Percentiles rank a stretch among this genome's conserved stretches.
phyloP scores from a whole-genome alignment of 2,329 filamentous ascomycete genomes.

The Botrytis fragariae region DNA sequence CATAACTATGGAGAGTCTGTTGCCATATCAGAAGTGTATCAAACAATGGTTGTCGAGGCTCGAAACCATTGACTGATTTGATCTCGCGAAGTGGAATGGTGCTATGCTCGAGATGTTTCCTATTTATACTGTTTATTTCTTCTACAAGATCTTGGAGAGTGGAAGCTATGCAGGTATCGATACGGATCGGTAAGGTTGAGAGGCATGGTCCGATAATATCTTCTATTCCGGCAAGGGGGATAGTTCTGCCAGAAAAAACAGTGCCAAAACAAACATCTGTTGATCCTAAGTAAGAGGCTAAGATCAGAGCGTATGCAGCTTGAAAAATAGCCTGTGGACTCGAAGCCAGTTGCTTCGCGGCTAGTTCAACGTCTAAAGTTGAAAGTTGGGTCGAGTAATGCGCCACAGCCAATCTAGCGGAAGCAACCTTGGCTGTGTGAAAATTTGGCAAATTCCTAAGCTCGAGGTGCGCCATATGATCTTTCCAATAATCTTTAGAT shows the following conservation, averaged over 20 bases:
- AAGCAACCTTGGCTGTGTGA: conserved; percentile 41
- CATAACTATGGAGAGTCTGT: conserved; percentile 56
- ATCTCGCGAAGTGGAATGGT: conserved; percentile 67
- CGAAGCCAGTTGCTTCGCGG: conserved; percentile 29
- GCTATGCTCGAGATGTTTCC: conserved; percentile 62
- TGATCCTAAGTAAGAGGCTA: conserved; percentile 61
- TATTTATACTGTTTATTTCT: conserved; percentile 63
- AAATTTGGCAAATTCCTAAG: conserved; percentile 58
- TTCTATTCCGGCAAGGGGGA: conserved; percentile 70
- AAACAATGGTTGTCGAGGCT: conserved; percentile 61
- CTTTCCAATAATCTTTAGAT: conserved; percentile 66
- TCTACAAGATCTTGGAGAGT: conserved; percentile 60
- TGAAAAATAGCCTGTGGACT: conserved; percentile 75
- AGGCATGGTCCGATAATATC: conserved; percentile 77
- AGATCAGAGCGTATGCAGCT: conserved; percentile 63
- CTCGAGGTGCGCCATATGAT: conserved; percentile 57
- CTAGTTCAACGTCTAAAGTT: conserved; percentile 30
- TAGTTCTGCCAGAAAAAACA: conserved; percentile 76
- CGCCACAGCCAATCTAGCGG: conserved; percentile 34
- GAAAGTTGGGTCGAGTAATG: conserved; percentile 38
- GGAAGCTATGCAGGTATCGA: conserved; percentile 52
- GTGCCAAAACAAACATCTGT: conserved; percentile 71
- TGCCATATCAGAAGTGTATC: conserved; percentile 84
- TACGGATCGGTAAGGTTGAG: conserved; percentile 68
- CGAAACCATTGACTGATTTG: conserved; percentile 55